These are phyloP conservation scores for Oehlia diaphana DNA, from an alignment of 192 early-diverging fungal genomes.

Conservation along the genomic window DNA sequence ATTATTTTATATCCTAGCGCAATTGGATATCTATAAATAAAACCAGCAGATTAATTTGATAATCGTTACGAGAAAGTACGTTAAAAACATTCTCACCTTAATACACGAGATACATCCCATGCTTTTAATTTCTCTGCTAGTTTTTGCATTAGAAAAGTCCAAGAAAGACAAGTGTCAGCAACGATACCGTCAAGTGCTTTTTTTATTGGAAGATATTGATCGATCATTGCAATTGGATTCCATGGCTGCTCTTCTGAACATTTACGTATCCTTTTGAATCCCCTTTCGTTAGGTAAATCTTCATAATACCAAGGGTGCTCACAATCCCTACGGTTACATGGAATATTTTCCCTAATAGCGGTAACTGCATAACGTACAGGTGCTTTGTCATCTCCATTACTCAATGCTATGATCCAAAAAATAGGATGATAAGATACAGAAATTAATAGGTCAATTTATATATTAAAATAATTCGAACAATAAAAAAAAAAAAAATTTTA, in stretches of 20 bases:
- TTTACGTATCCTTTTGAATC: not conserved
- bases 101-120: not conserved
- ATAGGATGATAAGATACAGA: too few relatives aligned
- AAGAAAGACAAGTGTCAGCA: not conserved
- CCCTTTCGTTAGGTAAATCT: not conserved
- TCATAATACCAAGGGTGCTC: not conserved
- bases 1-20: slow-evolving; percentile 9
- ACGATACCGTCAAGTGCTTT: not conserved
- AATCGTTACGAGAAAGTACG: not conserved
- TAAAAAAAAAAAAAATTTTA: not conserved
- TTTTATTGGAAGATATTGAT: slow-evolving; percentile 6
- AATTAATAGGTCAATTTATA: too few relatives aligned
- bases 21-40: slow-evolving; percentile 4
- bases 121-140: slow-evolving; percentile 1
- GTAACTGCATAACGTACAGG: not conserved
- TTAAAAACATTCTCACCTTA: not conserved
- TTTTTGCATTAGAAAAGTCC: slow-evolving; percentile 16
- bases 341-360: not conserved
- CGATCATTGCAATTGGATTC: slow-evolving; percentile 18
- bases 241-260: not conserved
- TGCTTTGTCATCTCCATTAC: slow-evolving; percentile 16
- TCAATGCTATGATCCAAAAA: not conserved
- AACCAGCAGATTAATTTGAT: not conserved
- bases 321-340: not conserved
- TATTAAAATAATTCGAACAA: not conserved